These are phyloP conservation scores for Podospora australis DNA, from an alignment of 495 filamentous ascomycete genomes.

Conservation along the genomic window DNA sequence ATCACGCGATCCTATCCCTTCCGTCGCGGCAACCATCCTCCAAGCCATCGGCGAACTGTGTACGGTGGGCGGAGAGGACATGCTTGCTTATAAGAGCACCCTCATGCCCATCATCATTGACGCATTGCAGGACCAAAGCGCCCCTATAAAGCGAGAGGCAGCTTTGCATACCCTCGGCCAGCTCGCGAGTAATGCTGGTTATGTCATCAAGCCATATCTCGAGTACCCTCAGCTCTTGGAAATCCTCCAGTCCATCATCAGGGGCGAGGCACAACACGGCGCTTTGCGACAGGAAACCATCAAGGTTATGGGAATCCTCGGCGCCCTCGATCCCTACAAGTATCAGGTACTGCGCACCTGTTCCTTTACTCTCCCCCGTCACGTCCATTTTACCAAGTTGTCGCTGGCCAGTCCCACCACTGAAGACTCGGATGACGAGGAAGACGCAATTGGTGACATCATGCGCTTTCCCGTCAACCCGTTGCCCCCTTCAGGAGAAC, in stretches of 20 bases:
- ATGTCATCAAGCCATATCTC: constrained; percentile 93
- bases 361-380: constrained; percentile 7
- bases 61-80: constrained; percentile 84
- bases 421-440: constrained; percentile 13
- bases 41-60: constrained; percentile 89
- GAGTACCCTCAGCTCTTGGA: constrained; percentile 90
- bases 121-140: constrained; percentile 86
- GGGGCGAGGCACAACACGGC: constrained; percentile 73
- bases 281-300: constrained; percentile 87
- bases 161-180: constrained; percentile 88
- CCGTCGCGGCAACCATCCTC: constrained; percentile 87
- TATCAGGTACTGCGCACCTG: constrained; percentile 57
- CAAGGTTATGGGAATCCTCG: constrained; percentile 91
- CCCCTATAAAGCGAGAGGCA: constrained; percentile 79
- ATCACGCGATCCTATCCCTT: constrained; percentile 70
- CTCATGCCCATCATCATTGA: constrained; percentile 94
- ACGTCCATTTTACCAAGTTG: constrained; percentile 7
- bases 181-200: constrained; percentile 87
- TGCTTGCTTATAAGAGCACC: constrained; percentile 76
- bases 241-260: constrained; percentile 87
- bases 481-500: background rate
- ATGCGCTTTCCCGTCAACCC: background rate
- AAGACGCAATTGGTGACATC: background rate
- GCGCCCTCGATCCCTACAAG: constrained; percentile 91
- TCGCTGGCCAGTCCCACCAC: constrained; percentile 7